phyloP scores from a whole-genome alignment of 352 stramenopile species.

The Peronosclerospora sorghi region DNA sequence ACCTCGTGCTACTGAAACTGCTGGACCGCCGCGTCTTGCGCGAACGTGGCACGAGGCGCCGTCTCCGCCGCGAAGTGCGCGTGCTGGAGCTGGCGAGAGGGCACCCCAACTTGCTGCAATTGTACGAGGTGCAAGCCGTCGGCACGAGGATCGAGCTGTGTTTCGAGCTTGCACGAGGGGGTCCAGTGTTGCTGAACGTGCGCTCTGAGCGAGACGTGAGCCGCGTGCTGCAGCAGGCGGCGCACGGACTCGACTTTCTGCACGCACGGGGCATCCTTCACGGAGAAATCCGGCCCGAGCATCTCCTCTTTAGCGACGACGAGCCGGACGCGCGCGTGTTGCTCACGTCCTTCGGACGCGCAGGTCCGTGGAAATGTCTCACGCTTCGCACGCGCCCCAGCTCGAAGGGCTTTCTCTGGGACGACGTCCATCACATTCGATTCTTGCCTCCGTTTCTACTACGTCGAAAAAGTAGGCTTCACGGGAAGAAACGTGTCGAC shows the following conservation, averaged over 20 bases:
- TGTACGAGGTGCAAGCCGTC: constrained; percentile 50
- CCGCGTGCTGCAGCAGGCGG: constrained; percentile 31
- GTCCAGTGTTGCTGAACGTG: constrained; percentile 43
- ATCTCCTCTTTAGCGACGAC: constrained; percentile 58
- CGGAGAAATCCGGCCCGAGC: constrained; percentile 58
- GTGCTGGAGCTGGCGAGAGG: constrained; percentile 34
- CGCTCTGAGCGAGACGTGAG: constrained; percentile 48
- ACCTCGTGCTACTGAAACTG: constrained; percentile 66
- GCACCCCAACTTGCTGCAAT: constrained; percentile 53
- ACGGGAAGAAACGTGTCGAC: neutral
- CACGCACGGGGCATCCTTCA: constrained; percentile 44
- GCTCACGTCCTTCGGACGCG: constrained; percentile 54
- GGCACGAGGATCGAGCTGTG: constrained; percentile 46
- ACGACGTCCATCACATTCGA: constrained; percentile 39
- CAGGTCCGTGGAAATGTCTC: constrained; percentile 30
- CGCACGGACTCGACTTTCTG: constrained; percentile 41
- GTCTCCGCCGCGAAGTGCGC: constrained; percentile 61
- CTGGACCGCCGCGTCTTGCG: constrained; percentile 41
- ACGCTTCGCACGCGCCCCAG: constrained; percentile 14
- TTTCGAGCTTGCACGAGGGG: constrained; percentile 62
- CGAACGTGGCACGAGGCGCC: constrained; percentile 27
- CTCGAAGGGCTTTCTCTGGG: constrained; percentile 31
- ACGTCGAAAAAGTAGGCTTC: constrained; percentile 8
- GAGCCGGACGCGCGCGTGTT: constrained; percentile 54
- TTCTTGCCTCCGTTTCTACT: constrained; percentile 62